Conservation (phyloP, 1,139 yeast species). For the Yamadazyma membranifaciens region DNA sequence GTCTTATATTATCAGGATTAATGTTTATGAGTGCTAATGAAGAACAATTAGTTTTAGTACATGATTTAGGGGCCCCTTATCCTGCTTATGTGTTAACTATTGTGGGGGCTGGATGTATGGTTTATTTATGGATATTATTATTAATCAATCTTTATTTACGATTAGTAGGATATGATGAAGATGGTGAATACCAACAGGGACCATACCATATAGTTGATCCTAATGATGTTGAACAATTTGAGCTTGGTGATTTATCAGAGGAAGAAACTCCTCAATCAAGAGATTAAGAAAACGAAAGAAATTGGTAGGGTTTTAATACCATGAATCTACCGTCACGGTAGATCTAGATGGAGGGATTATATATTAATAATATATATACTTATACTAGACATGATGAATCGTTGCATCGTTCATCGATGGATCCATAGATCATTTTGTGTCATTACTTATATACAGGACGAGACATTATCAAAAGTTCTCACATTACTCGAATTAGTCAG, state of each 20-base stretch:
- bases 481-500: slow-evolving; percentile 2
- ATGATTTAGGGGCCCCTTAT: slow-evolving; percentile 78
- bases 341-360: too few relatives aligned
- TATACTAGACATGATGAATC: too few relatives aligned
- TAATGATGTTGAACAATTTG: slow-evolving; percentile 30
- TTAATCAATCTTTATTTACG: slow-evolving; percentile 57
- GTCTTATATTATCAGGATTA: slow-evolving; percentile 74
- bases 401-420: too few relatives aligned
- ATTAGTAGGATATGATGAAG: slow-evolving; percentile 46
- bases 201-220: slow-evolving; percentile 15
- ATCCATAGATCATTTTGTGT: too few relatives aligned
- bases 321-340: too few relatives aligned
- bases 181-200: slow-evolving; percentile 26
- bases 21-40: slow-evolving; percentile 91
- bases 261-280: slow-evolving; percentile 15
- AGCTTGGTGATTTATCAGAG: slow-evolving; percentile 32
- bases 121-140: slow-evolving; percentile 63
- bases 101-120: slow-evolving; percentile 69
- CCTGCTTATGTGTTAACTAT: slow-evolving; percentile 78
- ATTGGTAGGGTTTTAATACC: too few relatives aligned
- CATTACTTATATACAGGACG: slow-evolving; percentile 5
- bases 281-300: slow-evolving; percentile 4
- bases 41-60: slow-evolving; percentile 73
- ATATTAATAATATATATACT: too few relatives aligned
- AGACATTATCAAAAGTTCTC: background rate